A percentile compares a stretch with the other conserved stretches of the same genome.
Conservation (phyloP, 176 grass and related monocot genomes). For the Aegilops tauschii region DNA sequence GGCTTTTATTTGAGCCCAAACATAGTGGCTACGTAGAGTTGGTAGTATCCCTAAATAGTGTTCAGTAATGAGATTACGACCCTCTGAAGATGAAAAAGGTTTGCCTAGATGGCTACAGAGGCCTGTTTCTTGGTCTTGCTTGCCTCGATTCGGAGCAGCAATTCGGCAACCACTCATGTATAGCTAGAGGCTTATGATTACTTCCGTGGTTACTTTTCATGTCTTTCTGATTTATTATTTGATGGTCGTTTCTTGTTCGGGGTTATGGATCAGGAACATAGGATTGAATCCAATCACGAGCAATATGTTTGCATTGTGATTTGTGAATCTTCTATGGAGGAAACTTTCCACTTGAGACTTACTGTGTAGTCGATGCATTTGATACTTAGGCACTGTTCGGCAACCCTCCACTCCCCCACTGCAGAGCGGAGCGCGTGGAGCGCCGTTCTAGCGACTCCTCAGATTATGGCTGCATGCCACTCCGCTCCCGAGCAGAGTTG, state of each 20-base stretch:
- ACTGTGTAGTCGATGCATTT: conserved; percentile 72
- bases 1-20: background rate
- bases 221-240: too few relatives aligned
- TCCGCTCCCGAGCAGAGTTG: too few relatives aligned
- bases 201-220: too few relatives aligned
- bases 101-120: background rate
- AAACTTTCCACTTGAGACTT: conserved; percentile 42
- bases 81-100: background rate
- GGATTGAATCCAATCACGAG: conserved; percentile 53
- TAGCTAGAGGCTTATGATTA: too few relatives aligned
- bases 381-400: conserved; percentile 39
- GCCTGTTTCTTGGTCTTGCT: too few relatives aligned
- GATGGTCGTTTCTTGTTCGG: too few relatives aligned
- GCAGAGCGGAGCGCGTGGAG: too few relatives aligned
- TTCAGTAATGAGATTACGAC: background rate
- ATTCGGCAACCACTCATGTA: too few relatives aligned
- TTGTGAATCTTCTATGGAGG: conserved; percentile 73
- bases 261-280: conserved; percentile 49
- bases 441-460: too few relatives aligned
- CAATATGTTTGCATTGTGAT: conserved; percentile 55
- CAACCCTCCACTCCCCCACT: conserved; percentile 19
- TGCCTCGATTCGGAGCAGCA: too few relatives aligned
- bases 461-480: too few relatives aligned
- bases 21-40: background rate
- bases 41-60: background rate